phyloP scores from a whole-genome alignment of 2,329 filamentous ascomycete species.

The Aspergillus bombycis region DNA sequence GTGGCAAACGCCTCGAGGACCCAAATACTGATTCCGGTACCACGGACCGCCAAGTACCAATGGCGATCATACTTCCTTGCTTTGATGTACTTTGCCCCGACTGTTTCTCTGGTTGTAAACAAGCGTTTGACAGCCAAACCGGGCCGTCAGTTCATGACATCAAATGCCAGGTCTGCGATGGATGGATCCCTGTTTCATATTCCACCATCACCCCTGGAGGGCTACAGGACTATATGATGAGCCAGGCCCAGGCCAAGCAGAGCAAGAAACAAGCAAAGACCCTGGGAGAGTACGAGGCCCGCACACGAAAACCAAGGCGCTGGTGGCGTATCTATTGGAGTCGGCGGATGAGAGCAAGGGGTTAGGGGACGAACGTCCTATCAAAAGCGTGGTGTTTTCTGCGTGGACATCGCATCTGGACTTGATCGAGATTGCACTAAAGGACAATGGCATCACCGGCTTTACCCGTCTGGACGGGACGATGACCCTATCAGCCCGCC shows the following conservation, averaged over 20 bases:
- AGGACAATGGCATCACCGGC: conserved; percentile 55
- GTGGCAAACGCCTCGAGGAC: conserved; percentile 64
- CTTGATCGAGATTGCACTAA: conserved; percentile 81
- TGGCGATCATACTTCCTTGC: conserved; percentile 77
- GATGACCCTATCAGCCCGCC: conserved; percentile 76
- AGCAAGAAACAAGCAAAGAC: conserved; percentile 61
- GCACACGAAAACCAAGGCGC: conserved; percentile 85
- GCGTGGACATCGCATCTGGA: conserved; percentile 96
- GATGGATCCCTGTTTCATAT: conserved; percentile 64
- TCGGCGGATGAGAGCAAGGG: conserved; percentile 60
- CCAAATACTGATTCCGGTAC: conserved; percentile 58
- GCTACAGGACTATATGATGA: conserved; percentile 53
- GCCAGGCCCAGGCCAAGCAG: conserved; percentile 59
- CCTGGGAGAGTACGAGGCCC: conserved; percentile 75
- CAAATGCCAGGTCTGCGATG: conserved; percentile 69
- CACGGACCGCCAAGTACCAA: conserved; percentile 57
- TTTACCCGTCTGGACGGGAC: conserved; percentile 86
- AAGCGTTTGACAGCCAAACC: conserved; percentile 51
- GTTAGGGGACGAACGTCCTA: conserved; percentile 67
- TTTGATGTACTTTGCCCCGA: conserved; percentile 80
- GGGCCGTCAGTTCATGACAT: conserved; percentile 52
- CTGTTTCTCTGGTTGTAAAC: conserved; percentile 67
- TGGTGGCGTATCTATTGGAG: conserved; percentile 73
- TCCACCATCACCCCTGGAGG: conserved; percentile 68
- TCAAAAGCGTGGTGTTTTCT: conserved; percentile 93